Evolutionary conservation across 1,139 yeast species (phyloP).

Genomic region (Zygosaccharomyces sapae): DNA sequence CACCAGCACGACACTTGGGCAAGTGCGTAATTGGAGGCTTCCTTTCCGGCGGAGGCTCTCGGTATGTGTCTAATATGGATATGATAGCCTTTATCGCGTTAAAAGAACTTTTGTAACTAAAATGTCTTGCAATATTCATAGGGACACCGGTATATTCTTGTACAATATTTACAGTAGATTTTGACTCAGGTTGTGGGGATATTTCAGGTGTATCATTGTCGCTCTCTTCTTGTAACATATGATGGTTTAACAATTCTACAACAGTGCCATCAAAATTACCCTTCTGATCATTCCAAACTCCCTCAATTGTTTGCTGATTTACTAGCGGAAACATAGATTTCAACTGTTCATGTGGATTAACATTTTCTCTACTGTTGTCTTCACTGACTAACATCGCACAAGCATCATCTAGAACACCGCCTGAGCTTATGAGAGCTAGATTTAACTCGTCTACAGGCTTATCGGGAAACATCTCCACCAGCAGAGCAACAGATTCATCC

Average conservation of each 20-base stretch:
- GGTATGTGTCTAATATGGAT: constrained; percentile 17
- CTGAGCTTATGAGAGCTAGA: constrained; percentile 21
- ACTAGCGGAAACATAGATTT: constrained; percentile 19
- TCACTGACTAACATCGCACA: constrained; percentile 28
- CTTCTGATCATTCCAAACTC: constrained; percentile 13
- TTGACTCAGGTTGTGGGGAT: constrained; percentile 10
- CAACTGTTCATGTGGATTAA: constrained; percentile 12
- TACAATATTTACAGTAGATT: constrained; percentile 13
- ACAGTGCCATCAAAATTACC: constrained; percentile 17
- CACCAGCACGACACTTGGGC: constrained; percentile 8
- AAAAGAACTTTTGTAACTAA: constrained; percentile 18
- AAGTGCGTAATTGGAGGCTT: not conserved
- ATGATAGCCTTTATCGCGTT: constrained; percentile 22
- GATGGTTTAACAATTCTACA: constrained; percentile 22
- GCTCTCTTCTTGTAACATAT: constrained; percentile 16
- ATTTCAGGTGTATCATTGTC: constrained; percentile 3
- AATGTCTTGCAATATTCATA: constrained; percentile 19
- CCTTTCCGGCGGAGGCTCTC: constrained; percentile 5
- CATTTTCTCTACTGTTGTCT: constrained; percentile 7
- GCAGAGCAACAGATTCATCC: constrained; percentile 6
- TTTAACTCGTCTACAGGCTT: constrained; percentile 11
- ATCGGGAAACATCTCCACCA: constrained; percentile 26
- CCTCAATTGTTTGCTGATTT: constrained; percentile 9
- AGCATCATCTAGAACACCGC: constrained; percentile 27
- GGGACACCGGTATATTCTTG: constrained; percentile 21